Percentiles rank a stretch among this genome's conserved stretches.
These are phyloP conservation scores for Selaginella tamariscina DNA, from an alignment of 75 land plant species.

Conservation along the genomic window DNA sequence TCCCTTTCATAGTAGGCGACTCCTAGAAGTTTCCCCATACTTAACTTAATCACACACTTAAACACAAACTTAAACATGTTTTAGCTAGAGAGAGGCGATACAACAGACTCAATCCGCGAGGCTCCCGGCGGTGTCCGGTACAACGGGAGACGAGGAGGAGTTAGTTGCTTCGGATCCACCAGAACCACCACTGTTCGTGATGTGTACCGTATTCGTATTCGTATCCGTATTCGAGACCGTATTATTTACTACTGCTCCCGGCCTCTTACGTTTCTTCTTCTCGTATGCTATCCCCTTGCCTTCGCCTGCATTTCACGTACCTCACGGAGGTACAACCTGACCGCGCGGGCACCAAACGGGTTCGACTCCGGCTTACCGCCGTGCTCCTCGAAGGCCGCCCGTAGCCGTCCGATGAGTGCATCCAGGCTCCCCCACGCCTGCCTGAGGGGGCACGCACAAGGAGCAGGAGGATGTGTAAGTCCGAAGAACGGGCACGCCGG, in stretches of 20 bases:
- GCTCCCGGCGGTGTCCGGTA: not conserved
- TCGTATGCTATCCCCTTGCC: constrained; percentile 63
- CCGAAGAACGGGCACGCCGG: constrained; percentile 56
- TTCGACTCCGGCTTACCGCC: constrained; percentile 58
- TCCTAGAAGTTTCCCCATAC: not conserved
- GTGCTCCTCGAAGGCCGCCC: constrained; percentile 64
- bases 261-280: constrained; percentile 58
- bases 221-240: not conserved
- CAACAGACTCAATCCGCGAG: not conserved
- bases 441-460: constrained; percentile 53
- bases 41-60: too few species aligned
- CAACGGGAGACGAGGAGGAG: not conserved
- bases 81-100: not conserved
- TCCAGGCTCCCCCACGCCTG: constrained; percentile 78
- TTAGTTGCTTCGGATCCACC: not conserved
- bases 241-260: not conserved
- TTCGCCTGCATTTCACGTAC: constrained; percentile 53
- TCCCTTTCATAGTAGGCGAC: not conserved
- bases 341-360: constrained; percentile 52
- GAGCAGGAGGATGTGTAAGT: constrained; percentile 49
- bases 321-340: constrained; percentile 47
- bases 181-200: not conserved
- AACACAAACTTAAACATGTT: too few species aligned
- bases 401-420: constrained; percentile 57
- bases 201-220: not conserved